Evolutionary conservation across 148 eudicot species (phyloP).

Genomic region (Silene uniflora): DNA sequence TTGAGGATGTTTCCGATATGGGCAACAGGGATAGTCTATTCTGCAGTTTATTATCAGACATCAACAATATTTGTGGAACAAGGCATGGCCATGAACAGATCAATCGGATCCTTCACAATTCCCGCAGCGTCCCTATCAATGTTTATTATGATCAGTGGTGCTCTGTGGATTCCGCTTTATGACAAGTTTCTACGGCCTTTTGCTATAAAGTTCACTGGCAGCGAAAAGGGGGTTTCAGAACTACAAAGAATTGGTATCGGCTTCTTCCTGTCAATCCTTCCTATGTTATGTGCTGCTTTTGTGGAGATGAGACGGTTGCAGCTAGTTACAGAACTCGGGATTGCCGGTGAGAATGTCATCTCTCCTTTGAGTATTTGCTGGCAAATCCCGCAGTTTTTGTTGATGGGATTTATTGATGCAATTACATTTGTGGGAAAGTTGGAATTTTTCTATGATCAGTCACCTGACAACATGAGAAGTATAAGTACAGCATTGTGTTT

Average conservation of each 20-base stretch:
- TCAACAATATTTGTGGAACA: not conserved
- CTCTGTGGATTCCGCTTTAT: not conserved
- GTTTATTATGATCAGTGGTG: not conserved
- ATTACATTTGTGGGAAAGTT: too few species aligned
- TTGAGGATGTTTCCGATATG: not conserved
- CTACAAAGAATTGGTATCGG: not conserved
- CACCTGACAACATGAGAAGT: too few species aligned
- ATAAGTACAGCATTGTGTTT: too few species aligned
- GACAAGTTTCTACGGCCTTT: not conserved
- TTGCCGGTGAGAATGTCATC: not conserved
- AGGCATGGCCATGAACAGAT: not conserved
- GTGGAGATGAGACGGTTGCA: not conserved
- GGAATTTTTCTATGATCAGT: too few species aligned
- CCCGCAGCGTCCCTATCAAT: not conserved
- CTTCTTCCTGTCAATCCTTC: not conserved
- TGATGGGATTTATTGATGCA: too few species aligned
- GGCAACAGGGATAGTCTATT: not conserved
- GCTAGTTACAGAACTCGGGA: not conserved
- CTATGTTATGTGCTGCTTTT: not conserved
- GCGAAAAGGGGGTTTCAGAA: not conserved
- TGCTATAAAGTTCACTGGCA: not conserved
- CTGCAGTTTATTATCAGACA: not conserved
- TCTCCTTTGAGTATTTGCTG: not conserved
- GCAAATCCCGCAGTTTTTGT: not conserved
- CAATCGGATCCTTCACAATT: not conserved